Percentiles rank a stretch among this genome's conserved stretches.
Conservation (phyloP, 1,284 basidiomycete species). For the Pisolithus thermaeus region DNA sequence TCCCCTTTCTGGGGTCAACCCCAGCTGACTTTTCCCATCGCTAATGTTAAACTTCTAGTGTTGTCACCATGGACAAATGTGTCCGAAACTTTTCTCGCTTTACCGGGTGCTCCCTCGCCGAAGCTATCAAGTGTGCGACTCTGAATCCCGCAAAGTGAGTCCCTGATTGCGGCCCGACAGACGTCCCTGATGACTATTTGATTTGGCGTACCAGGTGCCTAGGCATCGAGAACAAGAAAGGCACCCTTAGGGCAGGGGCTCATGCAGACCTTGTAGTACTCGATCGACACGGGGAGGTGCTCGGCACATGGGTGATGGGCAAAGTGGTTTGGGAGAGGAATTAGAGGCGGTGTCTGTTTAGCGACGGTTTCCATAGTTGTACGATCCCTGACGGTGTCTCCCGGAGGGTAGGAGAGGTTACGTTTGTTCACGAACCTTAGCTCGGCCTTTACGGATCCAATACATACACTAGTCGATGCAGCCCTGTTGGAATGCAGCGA, state of each 20-base stretch:
- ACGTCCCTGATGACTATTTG: not conserved
- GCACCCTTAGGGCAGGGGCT: slow-evolving; percentile 70
- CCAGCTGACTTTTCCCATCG: not conserved
- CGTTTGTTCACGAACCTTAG: not conserved
- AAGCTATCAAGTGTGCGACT: slow-evolving; percentile 82
- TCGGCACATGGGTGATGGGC: slow-evolving; percentile 79
- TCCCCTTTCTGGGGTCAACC: not conserved
- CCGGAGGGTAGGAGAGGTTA: not conserved
- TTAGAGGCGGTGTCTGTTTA: slow-evolving; percentile 1
- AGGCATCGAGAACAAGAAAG: slow-evolving; percentile 74
- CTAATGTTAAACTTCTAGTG: slow-evolving; percentile 36
- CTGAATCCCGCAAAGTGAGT: slow-evolving; percentile 72
- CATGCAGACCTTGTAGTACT: slow-evolving; percentile 83
- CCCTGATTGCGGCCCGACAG: not conserved
- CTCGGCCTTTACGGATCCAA: not conserved
- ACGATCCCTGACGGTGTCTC: not conserved
- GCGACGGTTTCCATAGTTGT: not conserved
- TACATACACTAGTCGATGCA: too few relatives aligned
- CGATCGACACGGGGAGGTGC: slow-evolving; percentile 60
- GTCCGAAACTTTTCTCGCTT: slow-evolving; percentile 80
- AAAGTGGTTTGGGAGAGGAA: slow-evolving; percentile 56
- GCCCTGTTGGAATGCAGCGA: too few relatives aligned
- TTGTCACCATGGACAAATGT: slow-evolving; percentile 77
- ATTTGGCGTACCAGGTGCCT: slow-evolving; percentile 47
- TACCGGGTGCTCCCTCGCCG: slow-evolving; percentile 75